Evolutionary conservation across 192 early-diverging fungal species (phyloP), one percentile per base, ranked within the genome.

Genomic region (Thamnidium elegans): DNA sequence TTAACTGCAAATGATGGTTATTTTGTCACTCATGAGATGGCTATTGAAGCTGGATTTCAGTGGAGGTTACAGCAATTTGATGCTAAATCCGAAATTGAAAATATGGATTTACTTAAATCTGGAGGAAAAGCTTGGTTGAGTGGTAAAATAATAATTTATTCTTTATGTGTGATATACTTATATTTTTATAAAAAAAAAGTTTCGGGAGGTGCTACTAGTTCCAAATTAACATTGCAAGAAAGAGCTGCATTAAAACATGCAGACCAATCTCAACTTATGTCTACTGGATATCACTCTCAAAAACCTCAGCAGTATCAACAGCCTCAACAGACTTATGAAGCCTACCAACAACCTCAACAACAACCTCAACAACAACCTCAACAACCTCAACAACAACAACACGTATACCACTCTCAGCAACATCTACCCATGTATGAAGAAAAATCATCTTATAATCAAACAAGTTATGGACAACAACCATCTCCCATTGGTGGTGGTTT

Each of bases 1-100:
- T 50, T 78, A 14, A 68, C 61, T 31, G 79, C 78, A 39, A 82
- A 81, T 9, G 79, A 81, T 21, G 55, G 59, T 1, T 62, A 73
- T 47, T 87, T 87, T 71, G 81, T 88, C 42, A 76, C 69, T 2
- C 51, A 84, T 19, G 63, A 74, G 14, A 79, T 72, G 68, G 71
- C 69, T 44, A 73, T 81, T 5, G 23, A 70, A 3, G 68, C 72
- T 20, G 75, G 76, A 13, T 83, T 70, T 55, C 65, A 82, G 3
- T 70, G 69, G 36, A 67, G 72, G 48, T 68, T 66, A 44, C 55
- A 19, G 8, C 78, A 83, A 19, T 66, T 69, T 34, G 26, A 63
- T 44, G 59, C 60, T 4, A 58, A 60, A 30, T 52, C 44, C 14
- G 56, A 62, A 21, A 48, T 69, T 26, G 75, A 77, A 30, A 50